phyloP scores from a whole-genome alignment of 371 early-diverging fungal genomes.

The Encephalitozoon romaleae region DNA sequence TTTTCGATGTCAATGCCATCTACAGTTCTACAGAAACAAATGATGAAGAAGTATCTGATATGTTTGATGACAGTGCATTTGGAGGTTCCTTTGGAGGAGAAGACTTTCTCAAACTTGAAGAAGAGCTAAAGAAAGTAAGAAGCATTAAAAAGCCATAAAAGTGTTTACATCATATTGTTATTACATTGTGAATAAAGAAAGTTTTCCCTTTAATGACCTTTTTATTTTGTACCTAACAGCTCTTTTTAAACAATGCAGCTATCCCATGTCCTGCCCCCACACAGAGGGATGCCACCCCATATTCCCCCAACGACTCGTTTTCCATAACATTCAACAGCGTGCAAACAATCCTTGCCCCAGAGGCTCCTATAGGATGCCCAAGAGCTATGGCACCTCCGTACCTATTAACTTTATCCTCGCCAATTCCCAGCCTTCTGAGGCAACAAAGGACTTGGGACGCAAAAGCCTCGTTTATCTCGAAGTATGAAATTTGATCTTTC shows the following conservation, averaged over 20 bases:
- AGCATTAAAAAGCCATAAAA: background rate
- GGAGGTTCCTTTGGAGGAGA: background rate
- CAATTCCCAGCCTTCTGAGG: conserved; percentile 72
- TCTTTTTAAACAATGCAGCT: conserved; percentile 63
- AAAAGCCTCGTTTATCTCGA: conserved; percentile 95
- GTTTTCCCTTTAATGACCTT: background rate
- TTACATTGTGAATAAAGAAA: background rate
- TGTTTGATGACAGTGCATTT: background rate
- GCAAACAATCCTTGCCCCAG: conserved; percentile 87
- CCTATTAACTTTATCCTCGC: conserved; percentile 79
- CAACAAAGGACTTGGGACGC: conserved; percentile 86
- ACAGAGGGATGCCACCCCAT: conserved; percentile 82
- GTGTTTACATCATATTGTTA: background rate
- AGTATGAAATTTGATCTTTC: conserved; percentile 69
- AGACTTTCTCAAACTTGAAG: background rate
- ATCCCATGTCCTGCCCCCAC: conserved; percentile 91
- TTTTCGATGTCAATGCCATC: background rate
- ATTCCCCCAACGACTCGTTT: conserved; percentile 63
- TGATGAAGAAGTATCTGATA: background rate
- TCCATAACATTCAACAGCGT: conserved; percentile 80
- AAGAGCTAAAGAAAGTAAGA: background rate
- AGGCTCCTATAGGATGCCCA: conserved; percentile 88
- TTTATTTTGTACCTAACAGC: background rate
- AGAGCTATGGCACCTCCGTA: conserved; percentile 93
- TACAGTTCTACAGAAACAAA: background rate